Evolutionary conservation across 495 filamentous ascomycete species (phyloP).

Genomic region (Bacidia rubella): DNA sequence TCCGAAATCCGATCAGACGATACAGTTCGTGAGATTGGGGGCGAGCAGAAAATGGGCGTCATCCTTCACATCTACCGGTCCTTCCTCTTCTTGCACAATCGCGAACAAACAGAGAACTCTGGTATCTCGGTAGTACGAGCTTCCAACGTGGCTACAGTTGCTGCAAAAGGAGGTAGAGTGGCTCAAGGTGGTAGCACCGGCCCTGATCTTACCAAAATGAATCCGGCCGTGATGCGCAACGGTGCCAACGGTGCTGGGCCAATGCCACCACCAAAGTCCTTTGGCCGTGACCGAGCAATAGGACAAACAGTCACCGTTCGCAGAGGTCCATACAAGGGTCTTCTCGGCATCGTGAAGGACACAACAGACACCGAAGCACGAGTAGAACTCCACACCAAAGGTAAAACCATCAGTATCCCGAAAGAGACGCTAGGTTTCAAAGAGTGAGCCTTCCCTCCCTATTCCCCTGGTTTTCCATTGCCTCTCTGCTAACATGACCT

Average conservation of each 20-base stretch:
- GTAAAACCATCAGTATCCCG: conserved; percentile 67
- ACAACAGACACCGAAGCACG: conserved; percentile 70
- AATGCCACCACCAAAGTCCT: conserved; percentile 66
- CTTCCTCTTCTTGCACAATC: conserved; percentile 75
- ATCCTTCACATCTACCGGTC: conserved; percentile 88
- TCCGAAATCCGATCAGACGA: conserved; percentile 87
- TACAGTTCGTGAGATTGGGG: conserved; percentile 77
- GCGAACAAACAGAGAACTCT: conserved; percentile 71
- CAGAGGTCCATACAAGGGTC: conserved; percentile 77
- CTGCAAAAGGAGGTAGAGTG: conserved; percentile 73
- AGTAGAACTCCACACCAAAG: conserved; percentile 85
- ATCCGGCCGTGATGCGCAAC: conserved; percentile 67
- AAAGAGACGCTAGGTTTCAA: conserved; percentile 68
- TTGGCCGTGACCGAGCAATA: conserved; percentile 74
- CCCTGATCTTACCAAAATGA: conserved; percentile 82
- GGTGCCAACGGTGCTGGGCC: conserved; percentile 30
- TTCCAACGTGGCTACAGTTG: conserved; percentile 71
- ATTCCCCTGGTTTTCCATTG: background rate
- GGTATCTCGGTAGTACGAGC: conserved; percentile 84
- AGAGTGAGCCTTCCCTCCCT: conserved; percentile 38
- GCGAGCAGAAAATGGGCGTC: conserved; percentile 70
- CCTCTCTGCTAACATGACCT: conserved; percentile 13
- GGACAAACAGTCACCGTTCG: conserved; percentile 81
- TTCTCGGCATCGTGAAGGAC: conserved; percentile 91
- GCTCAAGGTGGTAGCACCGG: conserved; percentile 31